phyloP scores from a whole-genome alignment of 331 rosid species.

The Pyracantha coccinea region DNA sequence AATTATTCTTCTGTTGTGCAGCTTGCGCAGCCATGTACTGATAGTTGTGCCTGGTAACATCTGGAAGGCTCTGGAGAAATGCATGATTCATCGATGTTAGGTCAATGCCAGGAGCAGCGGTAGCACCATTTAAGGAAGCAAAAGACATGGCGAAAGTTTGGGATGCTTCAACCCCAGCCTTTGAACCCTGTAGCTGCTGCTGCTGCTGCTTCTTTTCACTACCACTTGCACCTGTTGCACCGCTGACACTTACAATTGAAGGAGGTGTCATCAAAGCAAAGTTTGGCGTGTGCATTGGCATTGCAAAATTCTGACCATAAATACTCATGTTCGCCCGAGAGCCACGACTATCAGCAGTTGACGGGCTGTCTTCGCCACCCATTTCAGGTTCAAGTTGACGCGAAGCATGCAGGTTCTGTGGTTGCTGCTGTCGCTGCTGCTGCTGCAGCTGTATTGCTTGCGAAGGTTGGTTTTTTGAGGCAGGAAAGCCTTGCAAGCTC shows the following conservation, averaged over 20 bases:
- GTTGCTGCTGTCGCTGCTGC: too few species aligned
- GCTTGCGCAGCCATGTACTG: constrained; percentile 45
- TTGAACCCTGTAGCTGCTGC: constrained; percentile 46
- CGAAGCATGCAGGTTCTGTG: constrained; percentile 46
- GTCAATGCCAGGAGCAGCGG: constrained; percentile 58
- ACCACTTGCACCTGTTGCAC: constrained; percentile 33
- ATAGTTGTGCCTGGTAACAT: constrained; percentile 29
- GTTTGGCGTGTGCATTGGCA: constrained; percentile 67
- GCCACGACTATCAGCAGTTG: constrained; percentile 73
- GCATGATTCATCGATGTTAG: constrained; percentile 59
- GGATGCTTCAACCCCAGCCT: constrained; percentile 57
- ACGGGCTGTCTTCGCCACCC: constrained; percentile 85
- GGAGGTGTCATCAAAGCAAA: constrained; percentile 74
- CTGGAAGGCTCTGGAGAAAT: constrained; percentile 42
- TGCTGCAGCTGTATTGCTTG: constrained; percentile 33
- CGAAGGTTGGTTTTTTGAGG: constrained; percentile 50
- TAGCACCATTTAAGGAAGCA: constrained; percentile 58
- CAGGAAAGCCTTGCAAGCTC: constrained; percentile 74
- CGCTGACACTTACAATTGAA: constrained; percentile 31
- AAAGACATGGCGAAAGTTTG: constrained; percentile 77
- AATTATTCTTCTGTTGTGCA: constrained; percentile 63
- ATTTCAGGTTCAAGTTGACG: constrained; percentile 70
- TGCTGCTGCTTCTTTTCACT: constrained; percentile 59
- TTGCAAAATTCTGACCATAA: constrained; percentile 65
- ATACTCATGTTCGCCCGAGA: constrained; percentile 50